These are phyloP conservation scores for Rhododendron ovatum DNA, from an alignment of 148 eudicot genomes.

Conservation along the genomic window DNA sequence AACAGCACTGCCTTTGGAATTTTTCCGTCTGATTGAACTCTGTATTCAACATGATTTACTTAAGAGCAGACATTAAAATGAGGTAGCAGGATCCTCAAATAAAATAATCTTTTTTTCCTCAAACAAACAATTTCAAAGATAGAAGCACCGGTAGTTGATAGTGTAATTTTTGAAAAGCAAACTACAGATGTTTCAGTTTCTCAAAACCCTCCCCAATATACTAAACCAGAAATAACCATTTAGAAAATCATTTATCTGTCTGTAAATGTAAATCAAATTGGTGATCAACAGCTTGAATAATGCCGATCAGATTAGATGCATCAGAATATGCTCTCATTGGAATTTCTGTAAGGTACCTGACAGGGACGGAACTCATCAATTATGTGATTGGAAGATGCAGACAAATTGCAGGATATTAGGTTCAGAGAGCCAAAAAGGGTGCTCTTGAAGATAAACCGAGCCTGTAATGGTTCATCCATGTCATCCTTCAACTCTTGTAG, in stretches of 20 bases:
- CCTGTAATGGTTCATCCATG: conserved; percentile 39
- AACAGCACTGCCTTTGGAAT: neutral
- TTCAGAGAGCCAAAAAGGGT: conserved; percentile 38
- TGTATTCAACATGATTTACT: neutral
- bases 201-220: neutral
- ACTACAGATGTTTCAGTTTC: neutral
- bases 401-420: conserved; percentile 57
- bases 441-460: conserved; percentile 53
- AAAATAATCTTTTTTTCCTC: neutral
- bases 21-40: neutral
- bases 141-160: neutral
- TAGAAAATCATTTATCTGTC: neutral
- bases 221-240: neutral
- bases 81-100: neutral
- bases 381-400: conserved; percentile 35
- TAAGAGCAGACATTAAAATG: neutral
- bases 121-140: neutral
- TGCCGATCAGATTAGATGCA: conserved; percentile 6
- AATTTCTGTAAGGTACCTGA: conserved; percentile 36
- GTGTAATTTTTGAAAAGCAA: neutral
- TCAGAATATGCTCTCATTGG: neutral
- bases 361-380: conserved; percentile 47
- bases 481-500: conserved; percentile 55
- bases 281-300: neutral
- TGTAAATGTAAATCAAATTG: neutral